Conservation (phyloP, 345 rosid species). For the Passiflora organensis region DNA sequence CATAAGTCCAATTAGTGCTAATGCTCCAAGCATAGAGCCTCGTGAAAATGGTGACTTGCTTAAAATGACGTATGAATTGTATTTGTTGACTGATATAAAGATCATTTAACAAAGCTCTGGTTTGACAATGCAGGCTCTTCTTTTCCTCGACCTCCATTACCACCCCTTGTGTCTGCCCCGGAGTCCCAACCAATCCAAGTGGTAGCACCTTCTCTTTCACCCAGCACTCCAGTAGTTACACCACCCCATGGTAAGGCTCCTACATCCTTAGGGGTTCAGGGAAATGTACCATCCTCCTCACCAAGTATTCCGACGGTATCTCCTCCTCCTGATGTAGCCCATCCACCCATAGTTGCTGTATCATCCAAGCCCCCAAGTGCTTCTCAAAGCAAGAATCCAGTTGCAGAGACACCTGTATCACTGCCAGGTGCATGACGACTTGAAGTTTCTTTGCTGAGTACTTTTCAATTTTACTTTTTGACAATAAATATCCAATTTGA, state of each 20-base stretch:
- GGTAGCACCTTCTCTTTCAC: conserved; percentile 33
- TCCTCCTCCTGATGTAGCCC: conserved; percentile 17
- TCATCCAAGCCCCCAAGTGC: conserved; percentile 22
- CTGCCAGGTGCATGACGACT: conserved; percentile 42
- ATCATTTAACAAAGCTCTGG: conserved; percentile 10
- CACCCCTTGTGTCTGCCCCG: conserved; percentile 39
- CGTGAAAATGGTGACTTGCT: conserved; percentile 26
- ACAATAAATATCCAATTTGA: conserved; percentile 5
- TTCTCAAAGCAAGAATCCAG: conserved; percentile 29
- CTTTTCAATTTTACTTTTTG: conserved; percentile 13
- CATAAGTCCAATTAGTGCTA: conserved; percentile 15
- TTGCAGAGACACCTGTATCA: conserved; percentile 28
- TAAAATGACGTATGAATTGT: not conserved
- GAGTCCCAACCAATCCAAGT: conserved; percentile 34
- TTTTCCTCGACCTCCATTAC: conserved; percentile 28
- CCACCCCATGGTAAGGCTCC: conserved; percentile 30
- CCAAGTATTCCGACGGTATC: conserved; percentile 18
- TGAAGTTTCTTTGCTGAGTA: conserved; percentile 3
- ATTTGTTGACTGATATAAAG: conserved; percentile 2
- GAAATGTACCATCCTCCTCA: conserved; percentile 20
- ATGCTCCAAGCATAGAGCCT: conserved; percentile 25
- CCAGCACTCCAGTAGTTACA: conserved; percentile 27
- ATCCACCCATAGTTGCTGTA: conserved; percentile 24
- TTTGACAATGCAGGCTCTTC: conserved; percentile 28
- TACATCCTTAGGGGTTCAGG: conserved; percentile 29